phyloP scores from a whole-genome alignment of 352 stramenopile genomes.

The Phytophthora vignae region DNA sequence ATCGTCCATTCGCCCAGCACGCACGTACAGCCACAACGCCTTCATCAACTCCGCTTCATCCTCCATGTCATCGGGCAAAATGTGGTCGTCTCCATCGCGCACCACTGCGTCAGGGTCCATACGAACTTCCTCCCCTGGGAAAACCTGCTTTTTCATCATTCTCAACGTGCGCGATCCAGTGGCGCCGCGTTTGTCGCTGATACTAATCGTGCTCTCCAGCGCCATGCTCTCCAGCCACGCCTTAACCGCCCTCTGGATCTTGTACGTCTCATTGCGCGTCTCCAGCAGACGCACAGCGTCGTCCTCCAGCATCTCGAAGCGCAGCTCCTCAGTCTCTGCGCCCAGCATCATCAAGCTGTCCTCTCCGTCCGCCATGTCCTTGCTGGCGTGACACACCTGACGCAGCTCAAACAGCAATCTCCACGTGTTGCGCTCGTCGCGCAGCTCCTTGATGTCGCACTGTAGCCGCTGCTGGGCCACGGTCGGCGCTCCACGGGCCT shows the following conservation, averaged over 20 bases:
- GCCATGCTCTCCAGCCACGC: slow-evolving; percentile 86
- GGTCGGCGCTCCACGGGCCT: slow-evolving; percentile 22
- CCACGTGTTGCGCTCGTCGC: slow-evolving; percentile 89
- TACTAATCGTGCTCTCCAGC: slow-evolving; percentile 66
- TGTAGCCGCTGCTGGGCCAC: slow-evolving; percentile 48
- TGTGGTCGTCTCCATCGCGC: slow-evolving; percentile 65
- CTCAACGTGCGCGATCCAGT: slow-evolving; percentile 67
- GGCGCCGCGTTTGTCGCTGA: slow-evolving; percentile 65
- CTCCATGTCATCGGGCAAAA: slow-evolving; percentile 82
- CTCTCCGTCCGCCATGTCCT: slow-evolving; percentile 37
- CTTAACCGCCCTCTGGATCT: slow-evolving; percentile 78
- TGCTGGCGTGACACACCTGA: slow-evolving; percentile 55
- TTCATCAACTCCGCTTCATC: slow-evolving; percentile 84
- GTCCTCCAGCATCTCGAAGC: slow-evolving; percentile 84
- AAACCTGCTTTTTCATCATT: slow-evolving; percentile 62
- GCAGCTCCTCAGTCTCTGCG: slow-evolving; percentile 48
- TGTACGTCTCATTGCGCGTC: slow-evolving; percentile 66
- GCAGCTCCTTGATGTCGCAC: slow-evolving; percentile 66
- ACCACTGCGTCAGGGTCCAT: slow-evolving; percentile 82
- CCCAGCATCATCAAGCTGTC: slow-evolving; percentile 53
- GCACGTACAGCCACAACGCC: slow-evolving; percentile 77
- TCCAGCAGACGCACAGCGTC: slow-evolving; percentile 75
- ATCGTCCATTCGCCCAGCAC: slow-evolving; percentile 68
- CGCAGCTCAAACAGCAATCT: slow-evolving; percentile 77
- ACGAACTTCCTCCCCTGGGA: slow-evolving; percentile 39